A percentile compares a stretch with the other conserved stretches of the same genome.
phyloP scores from a whole-genome alignment of 2,329 filamentous ascomycete genomes.

The Simplicillium aogashimaense region DNA sequence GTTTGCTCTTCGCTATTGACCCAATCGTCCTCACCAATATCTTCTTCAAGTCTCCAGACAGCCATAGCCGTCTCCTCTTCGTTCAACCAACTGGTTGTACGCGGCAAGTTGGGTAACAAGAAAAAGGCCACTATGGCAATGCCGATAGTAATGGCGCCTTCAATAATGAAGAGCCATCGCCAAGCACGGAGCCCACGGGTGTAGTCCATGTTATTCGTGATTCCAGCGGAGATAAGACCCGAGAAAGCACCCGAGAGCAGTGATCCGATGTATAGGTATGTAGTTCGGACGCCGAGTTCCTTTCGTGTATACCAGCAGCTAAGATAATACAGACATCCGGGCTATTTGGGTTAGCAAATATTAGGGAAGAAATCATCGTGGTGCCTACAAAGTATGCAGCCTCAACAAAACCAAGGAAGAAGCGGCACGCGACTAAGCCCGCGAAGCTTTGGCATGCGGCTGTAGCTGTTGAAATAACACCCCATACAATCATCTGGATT shows the following conservation, averaged over 20 bases:
- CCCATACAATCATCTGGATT: conserved; percentile 37
- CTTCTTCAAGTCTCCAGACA: conserved; percentile 49
- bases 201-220: conserved; percentile 55
- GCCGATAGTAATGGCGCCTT: conserved; percentile 54
- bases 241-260: conserved; percentile 65
- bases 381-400: conserved; percentile 30
- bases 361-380: no score
- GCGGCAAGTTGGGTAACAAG: conserved; percentile 52
- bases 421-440: conserved; percentile 23
- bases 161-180: conserved; percentile 48
- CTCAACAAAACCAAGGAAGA: conserved; percentile 27
- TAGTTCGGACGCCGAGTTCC: conserved; percentile 56
- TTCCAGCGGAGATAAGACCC: conserved; percentile 53
- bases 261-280: conserved; percentile 57
- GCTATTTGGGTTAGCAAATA: conserved; percentile 14
- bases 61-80: conserved; percentile 23
- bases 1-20: conserved; percentile 43
- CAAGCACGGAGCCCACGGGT: conserved; percentile 49
- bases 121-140: conserved; percentile 46
- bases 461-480: conserved; percentile 31
- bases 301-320: conserved; percentile 60
- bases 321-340: conserved; percentile 54
- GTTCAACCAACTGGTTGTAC: conserved; percentile 27
- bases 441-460: conserved; percentile 20
- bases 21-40: conserved; percentile 57